Evolutionary conservation across 2,329 filamentous ascomycete species (phyloP).

Genomic region (Ceratocystis cubensis): DNA sequence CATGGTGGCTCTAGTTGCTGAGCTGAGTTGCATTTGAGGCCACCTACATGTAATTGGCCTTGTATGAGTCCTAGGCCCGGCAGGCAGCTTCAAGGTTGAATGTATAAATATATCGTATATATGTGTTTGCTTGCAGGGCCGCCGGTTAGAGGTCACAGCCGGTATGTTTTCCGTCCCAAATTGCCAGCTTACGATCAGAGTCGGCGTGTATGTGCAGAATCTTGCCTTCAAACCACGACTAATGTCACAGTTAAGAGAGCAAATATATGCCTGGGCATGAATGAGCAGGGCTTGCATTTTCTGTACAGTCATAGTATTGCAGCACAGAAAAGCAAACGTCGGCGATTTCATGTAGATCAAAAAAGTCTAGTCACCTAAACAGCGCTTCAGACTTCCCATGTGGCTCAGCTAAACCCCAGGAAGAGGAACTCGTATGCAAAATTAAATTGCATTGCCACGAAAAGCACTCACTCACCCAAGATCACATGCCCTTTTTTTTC

Average conservation of each 20-base stretch:
- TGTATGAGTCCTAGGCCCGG: neutral
- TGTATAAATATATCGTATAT: neutral
- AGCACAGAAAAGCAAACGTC: neutral
- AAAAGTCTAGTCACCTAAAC: neutral
- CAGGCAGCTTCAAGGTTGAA: neutral
- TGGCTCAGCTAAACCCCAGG: neutral
- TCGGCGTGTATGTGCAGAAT: neutral
- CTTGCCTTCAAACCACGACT: neutral
- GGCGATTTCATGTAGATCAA: neutral
- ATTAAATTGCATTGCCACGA: neutral
- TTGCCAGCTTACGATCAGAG: neutral
- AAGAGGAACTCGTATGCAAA: neutral
- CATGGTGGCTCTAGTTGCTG: neutral
- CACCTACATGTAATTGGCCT: neutral
- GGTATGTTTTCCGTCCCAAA: neutral
- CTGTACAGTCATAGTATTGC: neutral
- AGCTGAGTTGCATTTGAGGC: neutral
- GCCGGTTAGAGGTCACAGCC: neutral
- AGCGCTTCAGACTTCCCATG: neutral
- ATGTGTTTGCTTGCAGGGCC: neutral
- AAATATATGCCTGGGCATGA: constrained; percentile 1
- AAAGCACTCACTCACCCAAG: neutral
- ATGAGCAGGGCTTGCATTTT: neutral
- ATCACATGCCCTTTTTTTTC: neutral
- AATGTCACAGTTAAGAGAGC: neutral